A percentile compares a stretch with the other conserved stretches of the same genome.
phyloP scores from a whole-genome alignment of 2,329 filamentous ascomycete genomes.

The Aspergillus sclerotialis region DNA sequence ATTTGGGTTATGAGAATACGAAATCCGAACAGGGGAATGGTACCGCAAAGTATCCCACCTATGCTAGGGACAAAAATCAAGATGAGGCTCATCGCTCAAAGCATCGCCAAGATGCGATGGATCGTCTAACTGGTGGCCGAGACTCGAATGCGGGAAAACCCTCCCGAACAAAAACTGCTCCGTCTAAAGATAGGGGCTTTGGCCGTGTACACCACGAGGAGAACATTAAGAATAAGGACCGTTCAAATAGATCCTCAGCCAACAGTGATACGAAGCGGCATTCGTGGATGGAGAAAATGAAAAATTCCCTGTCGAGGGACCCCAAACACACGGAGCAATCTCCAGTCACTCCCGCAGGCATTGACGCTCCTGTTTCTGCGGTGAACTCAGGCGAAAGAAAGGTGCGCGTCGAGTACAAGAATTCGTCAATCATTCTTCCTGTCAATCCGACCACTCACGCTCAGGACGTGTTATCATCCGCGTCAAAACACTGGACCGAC shows the following conservation, averaged over 20 bases:
- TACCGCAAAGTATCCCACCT: neutral
- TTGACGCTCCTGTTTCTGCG: conserved; percentile 72
- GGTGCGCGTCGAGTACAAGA: conserved; percentile 66
- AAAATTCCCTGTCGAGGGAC: conserved; percentile 13
- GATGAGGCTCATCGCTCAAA: conserved; percentile 12
- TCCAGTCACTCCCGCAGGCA: conserved; percentile 41
- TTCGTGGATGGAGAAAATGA: conserved; percentile 25
- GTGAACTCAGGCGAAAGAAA: conserved; percentile 71
- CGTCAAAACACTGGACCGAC: conserved; percentile 57
- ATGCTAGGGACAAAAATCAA: conserved; percentile 11
- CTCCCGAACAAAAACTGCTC: no score
- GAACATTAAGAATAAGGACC: no score
- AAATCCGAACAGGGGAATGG: neutral
- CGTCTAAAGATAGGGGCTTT: no score
- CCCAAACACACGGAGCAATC: conserved; percentile 6
- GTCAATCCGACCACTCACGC: conserved; percentile 69
- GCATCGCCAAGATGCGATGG: conserved; percentile 27
- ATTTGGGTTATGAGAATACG: no score
- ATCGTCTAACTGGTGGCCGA: conserved; percentile 27
- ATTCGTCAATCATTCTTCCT: conserved; percentile 62
- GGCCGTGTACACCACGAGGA: no score
- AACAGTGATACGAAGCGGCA: conserved; percentile 16
- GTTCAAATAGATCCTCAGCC: no score
- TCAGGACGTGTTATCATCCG: conserved; percentile 63
- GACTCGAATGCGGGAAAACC: no score